These are phyloP conservation scores for Tetrastigma voinierianum DNA, from an alignment of 164 flowering plant species.

Conservation along the genomic window DNA sequence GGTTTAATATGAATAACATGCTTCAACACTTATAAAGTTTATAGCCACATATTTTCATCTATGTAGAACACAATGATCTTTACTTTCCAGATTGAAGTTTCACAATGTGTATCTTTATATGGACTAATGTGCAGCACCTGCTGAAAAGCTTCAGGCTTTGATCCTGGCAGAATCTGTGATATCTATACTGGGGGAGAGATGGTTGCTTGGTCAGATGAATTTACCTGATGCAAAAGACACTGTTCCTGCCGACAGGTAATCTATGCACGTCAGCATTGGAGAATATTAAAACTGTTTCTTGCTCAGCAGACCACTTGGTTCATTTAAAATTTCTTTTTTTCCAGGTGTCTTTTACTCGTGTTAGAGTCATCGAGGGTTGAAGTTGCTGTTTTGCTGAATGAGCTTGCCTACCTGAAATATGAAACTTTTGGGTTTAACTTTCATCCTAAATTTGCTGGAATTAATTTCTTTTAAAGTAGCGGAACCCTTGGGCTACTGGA, in stretches of 20 bases:
- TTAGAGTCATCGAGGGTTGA: conserved; percentile 91
- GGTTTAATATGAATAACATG: too few relatives aligned
- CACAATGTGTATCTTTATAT: not conserved
- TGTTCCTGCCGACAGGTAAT: conserved; percentile 72
- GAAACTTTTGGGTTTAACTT: conserved; percentile 56
- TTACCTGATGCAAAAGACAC: conserved; percentile 43
- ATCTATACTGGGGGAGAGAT: conserved; percentile 60
- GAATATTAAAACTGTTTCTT: not conserved
- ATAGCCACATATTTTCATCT: not conserved
- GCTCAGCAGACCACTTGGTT: not conserved
- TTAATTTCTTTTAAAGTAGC: conserved; percentile 48
- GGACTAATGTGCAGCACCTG: conserved; percentile 48
- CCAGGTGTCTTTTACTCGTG: conserved; percentile 83
- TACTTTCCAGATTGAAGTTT: not conserved
- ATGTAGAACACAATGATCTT: not conserved
- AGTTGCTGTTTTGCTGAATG: conserved; percentile 84
- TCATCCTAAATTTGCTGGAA: conserved; percentile 44
- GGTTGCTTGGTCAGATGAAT: conserved; percentile 59
- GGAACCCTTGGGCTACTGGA: conserved; percentile 56
- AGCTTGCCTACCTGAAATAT: conserved; percentile 76
- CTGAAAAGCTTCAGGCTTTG: conserved; percentile 79
- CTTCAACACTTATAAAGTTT: too few relatives aligned
- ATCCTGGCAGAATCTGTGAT: conserved; percentile 72
- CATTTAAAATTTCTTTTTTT: conserved; percentile 15
- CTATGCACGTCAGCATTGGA: not conserved